Percentiles rank a stretch among this genome's conserved stretches.
Evolutionary conservation across 352 stramenopile genomes (phyloP).

Genomic region (Phytophthora vignae): DNA sequence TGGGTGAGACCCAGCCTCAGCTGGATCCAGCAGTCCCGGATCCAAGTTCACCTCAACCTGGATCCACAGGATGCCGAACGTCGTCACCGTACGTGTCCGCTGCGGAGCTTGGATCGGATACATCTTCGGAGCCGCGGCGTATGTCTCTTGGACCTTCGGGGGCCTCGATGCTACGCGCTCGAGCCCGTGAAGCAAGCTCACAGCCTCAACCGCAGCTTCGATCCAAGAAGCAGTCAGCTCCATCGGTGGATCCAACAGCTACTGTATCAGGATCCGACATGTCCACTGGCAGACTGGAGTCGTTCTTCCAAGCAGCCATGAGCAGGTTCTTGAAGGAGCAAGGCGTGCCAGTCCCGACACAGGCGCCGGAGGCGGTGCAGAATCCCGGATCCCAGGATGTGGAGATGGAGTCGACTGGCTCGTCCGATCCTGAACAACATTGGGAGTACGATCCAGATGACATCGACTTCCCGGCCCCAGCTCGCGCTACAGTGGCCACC

Average conservation of each 20-base stretch:
- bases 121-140: neutral
- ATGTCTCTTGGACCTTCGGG: neutral
- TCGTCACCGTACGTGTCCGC: no score
- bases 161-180: no score
- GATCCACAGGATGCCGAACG: no score
- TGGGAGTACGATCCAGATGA: no score
- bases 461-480: no score
- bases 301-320: neutral
- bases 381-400: neutral
- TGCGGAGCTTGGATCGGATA: conserved; percentile 2
- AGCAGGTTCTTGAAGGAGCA: neutral
- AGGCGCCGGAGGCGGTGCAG: neutral
- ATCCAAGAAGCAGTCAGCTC: no score
- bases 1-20: neutral
- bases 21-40: neutral
- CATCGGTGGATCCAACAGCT: neutral
- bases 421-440: no score
- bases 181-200: no score
- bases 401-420: no score
- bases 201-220: no score
- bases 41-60: no score
- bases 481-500: neutral
- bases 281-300: neutral
- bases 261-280: neutral
- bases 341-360: no score